Percentiles rank a stretch among this genome's conserved stretches.
Conservation (phyloP, 2,329 filamentous ascomycete species). For the Claviceps purpurea region DNA sequence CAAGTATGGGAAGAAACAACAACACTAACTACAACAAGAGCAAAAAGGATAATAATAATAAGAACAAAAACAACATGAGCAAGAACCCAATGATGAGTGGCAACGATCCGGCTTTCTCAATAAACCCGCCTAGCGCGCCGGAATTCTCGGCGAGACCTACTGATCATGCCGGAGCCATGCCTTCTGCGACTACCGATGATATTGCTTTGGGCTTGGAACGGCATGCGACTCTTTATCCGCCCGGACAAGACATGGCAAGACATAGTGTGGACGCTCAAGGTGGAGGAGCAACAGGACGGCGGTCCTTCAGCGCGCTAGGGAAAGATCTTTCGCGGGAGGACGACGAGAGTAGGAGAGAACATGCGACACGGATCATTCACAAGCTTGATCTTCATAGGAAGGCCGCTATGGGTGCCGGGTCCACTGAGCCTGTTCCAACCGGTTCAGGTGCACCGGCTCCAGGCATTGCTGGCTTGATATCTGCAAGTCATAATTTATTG, state of each 20-base stretch:
- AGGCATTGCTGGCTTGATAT: conserved; percentile 76
- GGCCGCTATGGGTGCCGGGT: conserved; percentile 40
- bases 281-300: conserved; percentile 29
- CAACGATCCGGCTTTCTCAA: conserved; percentile 72
- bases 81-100: conserved; percentile 32
- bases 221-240: conserved; percentile 49
- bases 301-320: conserved; percentile 41
- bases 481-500: conserved; percentile 67
- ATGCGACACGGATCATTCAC: conserved; percentile 80
- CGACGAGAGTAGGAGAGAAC: conserved; percentile 63
- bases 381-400: conserved; percentile 85
- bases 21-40: conserved; percentile 20
- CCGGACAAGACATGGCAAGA: conserved; percentile 44
- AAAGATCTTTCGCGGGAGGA: conserved; percentile 45
- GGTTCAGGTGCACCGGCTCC: conserved; percentile 21
- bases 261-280: conserved; percentile 57
- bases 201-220: conserved; percentile 36
- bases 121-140: conserved; percentile 73
- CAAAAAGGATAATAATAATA: no score
- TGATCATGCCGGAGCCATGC: conserved; percentile 52
- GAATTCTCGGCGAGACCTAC: conserved; percentile 77
- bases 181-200: conserved; percentile 37
- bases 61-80: conserved; percentile 9
- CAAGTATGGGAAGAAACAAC: conserved; percentile 42
- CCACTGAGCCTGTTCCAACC: conserved; percentile 23